A percentile compares a stretch with the other conserved stretches of the same genome.
Conservation (phyloP, 352 stramenopile species). For the Phytophthora palmivora region DNA sequence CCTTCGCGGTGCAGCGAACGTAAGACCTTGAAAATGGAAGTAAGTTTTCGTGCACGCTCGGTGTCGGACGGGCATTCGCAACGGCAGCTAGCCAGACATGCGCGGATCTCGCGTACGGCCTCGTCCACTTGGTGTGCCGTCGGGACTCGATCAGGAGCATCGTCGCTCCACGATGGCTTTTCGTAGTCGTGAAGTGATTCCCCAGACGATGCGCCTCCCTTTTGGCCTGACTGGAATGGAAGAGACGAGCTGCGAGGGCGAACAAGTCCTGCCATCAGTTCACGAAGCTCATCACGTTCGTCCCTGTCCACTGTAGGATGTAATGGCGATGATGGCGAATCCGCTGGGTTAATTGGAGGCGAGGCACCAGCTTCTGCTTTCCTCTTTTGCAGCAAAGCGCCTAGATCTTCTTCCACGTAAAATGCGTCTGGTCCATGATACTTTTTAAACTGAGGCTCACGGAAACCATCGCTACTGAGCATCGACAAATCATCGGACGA, state of each 20-base stretch:
- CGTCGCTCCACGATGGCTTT: constrained; percentile 70
- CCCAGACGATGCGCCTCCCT: constrained; percentile 40
- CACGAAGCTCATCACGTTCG: constrained; percentile 66
- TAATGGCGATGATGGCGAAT: constrained; percentile 28
- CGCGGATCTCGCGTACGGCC: constrained; percentile 54
- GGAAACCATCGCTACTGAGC: constrained; percentile 39
- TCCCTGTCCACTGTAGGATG: constrained; percentile 19
- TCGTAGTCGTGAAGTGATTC: constrained; percentile 40
- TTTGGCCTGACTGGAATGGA: constrained; percentile 53
- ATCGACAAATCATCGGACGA: constrained; percentile 44
- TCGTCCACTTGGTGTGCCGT: constrained; percentile 55
- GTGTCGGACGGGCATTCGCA: constrained; percentile 71
- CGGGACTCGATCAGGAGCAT: constrained; percentile 44
- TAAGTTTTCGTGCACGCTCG: constrained; percentile 69
- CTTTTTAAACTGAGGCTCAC: constrained; percentile 38
- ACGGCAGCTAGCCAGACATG: constrained; percentile 61
- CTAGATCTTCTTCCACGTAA: constrained; percentile 50
- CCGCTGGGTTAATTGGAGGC: constrained; percentile 11
- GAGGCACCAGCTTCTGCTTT: constrained; percentile 19
- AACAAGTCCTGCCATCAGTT: constrained; percentile 66
- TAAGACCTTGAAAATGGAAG: constrained; percentile 76
- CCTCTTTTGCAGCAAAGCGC: constrained; percentile 39
- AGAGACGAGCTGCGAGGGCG: constrained; percentile 70
- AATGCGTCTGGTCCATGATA: constrained; percentile 35
- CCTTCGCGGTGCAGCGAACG: constrained; percentile 70